Percentiles rank a stretch among this genome's conserved stretches.
These are phyloP conservation scores for Citrus medica DNA, from an alignment of 345 rosid species.

Conservation along the genomic window DNA sequence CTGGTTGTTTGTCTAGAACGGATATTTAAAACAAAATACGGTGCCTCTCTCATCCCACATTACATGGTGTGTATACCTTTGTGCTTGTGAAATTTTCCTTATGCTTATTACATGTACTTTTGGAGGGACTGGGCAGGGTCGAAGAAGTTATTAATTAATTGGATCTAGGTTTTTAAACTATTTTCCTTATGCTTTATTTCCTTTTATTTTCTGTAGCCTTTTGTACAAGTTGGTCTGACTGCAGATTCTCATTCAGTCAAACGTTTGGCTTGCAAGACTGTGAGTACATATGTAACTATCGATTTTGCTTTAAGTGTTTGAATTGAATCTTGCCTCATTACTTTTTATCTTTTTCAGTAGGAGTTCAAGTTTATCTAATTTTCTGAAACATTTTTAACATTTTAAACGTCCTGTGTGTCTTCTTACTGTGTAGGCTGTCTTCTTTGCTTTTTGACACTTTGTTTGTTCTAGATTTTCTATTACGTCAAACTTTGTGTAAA, in stretches of 20 bases:
- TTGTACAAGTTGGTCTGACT: conserved; percentile 66
- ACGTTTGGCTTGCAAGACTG: conserved; percentile 81
- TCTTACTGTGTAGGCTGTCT: not conserved
- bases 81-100: not conserved
- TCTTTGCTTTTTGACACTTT: not conserved
- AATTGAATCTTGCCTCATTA: not conserved
- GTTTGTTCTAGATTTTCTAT: not conserved
- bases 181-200: not conserved
- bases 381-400: not conserved
- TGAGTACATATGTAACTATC: conserved; percentile 22
- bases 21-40: conserved; percentile 65
- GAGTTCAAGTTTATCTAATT: not conserved
- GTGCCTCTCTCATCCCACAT: conserved; percentile 72
- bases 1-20: conserved; percentile 70
- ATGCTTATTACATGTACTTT: not conserved
- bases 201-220: conserved; percentile 32
- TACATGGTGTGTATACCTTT: conserved; percentile 49
- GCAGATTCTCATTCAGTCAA: conserved; percentile 58
- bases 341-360: not conserved
- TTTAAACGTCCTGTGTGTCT: not conserved
- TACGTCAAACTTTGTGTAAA: not conserved
- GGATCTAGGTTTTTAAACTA: not conserved
- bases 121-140: not conserved
- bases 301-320: not conserved
- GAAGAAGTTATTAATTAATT: no score